Percentiles rank a stretch among this genome's conserved stretches.
Evolutionary conservation across 805 yeast genomes (phyloP).

Genomic region (Wickerhamomyces alni): DNA sequence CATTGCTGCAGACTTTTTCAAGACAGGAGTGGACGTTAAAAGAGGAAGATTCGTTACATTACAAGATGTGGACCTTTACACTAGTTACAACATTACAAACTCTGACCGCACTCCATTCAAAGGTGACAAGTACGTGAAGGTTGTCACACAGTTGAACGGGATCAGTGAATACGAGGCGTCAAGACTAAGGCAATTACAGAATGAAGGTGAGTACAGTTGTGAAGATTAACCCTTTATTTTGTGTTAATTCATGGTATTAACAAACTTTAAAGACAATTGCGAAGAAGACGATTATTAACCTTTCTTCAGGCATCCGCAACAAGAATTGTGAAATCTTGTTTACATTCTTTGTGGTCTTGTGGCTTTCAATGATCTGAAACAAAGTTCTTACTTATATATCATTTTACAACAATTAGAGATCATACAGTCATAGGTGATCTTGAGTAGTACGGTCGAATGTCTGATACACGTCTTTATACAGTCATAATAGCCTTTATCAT

Average conservation of each 20-base stretch:
- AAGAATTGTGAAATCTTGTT: no score
- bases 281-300: conserved; percentile 2
- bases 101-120: conserved; percentile 32
- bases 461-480: no score
- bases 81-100: conserved; percentile 37
- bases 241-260: no score
- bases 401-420: no score
- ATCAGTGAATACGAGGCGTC: conserved; percentile 21
- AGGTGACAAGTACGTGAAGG: conserved; percentile 18
- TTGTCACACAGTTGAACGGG: conserved; percentile 17
- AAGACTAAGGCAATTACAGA: conserved; percentile 16
- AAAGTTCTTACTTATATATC: no score
- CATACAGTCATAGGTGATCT: no score
- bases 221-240: no score
- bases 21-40: conserved; percentile 40
- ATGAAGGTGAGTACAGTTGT: conserved; percentile 15
- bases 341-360: no score
- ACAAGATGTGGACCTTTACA: conserved; percentile 34
- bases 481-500: no score
- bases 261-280: neutral
- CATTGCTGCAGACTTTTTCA: conserved; percentile 39
- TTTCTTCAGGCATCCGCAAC: no score
- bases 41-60: conserved; percentile 47
- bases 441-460: no score
- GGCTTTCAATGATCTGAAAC: no score